Base-by-base conservation (phyloP, 2,329 filamentous ascomycete species). In the Dothistroma septosporum region DNA sequence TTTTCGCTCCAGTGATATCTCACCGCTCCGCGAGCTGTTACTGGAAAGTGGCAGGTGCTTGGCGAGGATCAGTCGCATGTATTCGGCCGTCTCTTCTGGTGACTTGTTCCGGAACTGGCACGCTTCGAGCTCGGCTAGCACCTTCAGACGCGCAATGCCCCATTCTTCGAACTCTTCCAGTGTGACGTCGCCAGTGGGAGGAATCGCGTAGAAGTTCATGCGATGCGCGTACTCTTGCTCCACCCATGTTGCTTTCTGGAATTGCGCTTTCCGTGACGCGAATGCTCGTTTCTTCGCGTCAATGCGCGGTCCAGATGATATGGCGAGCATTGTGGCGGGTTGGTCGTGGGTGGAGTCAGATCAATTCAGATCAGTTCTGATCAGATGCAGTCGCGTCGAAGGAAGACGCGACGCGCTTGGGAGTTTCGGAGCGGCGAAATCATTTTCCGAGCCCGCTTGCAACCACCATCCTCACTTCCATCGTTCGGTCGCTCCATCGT, bases 121-220 rank as follows among this genome's bases (percentile, higher is more conserved):
- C 66, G 92, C 88, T 81, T 99, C 94, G 58, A 99, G 82, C 76
- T 95, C 91, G 59, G 89, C 89, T 62, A 95, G 87, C 55, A 95
- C 90, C 78, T 91, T 88, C 66, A 99, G 76, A 60, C 94, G 83
- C 71, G 96, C 90, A 71, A 99, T 97, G 11, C 92, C 94, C 94
- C 94, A 99, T 83, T 96, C 92, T 75, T 99, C 94, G 71, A 99
- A 99, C 74, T 99, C 88, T 73, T 99, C 94, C 47, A 99, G 86
- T 0, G 91, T 96, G 69, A 99, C 94, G 73, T 99, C 94, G 53
- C 90, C 89, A 0, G 92, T 97, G 0, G 94, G 94, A 50, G 94
- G 90, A 28, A 88, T 83, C 48, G 86, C 80, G 78, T 99, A 99
- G 77, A 97, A 93, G 80, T 95, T 99, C 71, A 99, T 84, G 59